Base-by-base conservation (phyloP, 2,329 filamentous ascomycete genomes). In the Fusarium sp. region DNA sequence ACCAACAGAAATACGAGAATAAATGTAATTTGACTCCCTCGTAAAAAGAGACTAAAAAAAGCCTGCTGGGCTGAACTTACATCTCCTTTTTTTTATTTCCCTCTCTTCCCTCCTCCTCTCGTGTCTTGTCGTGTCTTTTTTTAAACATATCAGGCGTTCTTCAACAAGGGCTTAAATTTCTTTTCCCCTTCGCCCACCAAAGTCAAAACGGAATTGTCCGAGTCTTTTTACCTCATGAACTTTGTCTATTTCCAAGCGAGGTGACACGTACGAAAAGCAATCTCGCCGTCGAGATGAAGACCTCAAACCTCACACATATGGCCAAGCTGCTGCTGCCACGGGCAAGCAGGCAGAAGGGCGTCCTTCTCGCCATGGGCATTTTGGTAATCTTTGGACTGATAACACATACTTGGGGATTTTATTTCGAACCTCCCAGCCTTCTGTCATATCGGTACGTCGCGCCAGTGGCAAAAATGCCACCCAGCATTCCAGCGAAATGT, bases 321-420 rank as follows among this genome's bases (percentile, higher is more conserved):
- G 57, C 33, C 21, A 38, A 30, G 57, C 18, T 68, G 5, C 42
- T 68, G 10, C n/a, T 68, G 6, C 56, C 58, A 5, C 54, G 64
- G 1, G 64, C 64, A 57, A 68, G 66, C 19, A 23, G 54, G 16
- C 47, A 66, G 28, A 62, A 44, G 32, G 65, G 65, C 19, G 64
- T 68, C 2, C 25, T 68, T 2, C 25, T 68, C 3, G 64, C 64
- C 8, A 68, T 68, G 65, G 47, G 40, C 21, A 53, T 68, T 15
- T 3, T 68, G 25, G 65, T 68, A 1, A 42, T 49, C 2, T 68
- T 68, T 12, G 65, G 64, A 21, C 25, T 68, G 25, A 11, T 30
- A 3, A 30, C 50, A n/a, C 65, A 68, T 18, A 50, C 64, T 9
- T 68, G 64, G 54, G 32, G 30, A 7, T 62, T 68, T 33, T 67